phyloP scores from a whole-genome alignment of 768 basidiomycete species.

The Suillus spraguei region DNA sequence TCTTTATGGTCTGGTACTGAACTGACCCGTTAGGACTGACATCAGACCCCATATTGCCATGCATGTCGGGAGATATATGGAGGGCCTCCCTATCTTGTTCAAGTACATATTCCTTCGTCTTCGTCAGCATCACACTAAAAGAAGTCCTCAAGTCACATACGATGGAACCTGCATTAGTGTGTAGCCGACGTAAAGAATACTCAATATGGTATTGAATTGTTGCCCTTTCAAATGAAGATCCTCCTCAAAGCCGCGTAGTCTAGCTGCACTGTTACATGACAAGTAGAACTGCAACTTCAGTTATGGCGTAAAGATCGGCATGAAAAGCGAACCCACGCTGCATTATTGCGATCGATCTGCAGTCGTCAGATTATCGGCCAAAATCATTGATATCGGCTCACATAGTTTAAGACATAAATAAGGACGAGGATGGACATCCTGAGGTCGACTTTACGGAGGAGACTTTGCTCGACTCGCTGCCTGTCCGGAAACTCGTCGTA shows the following conservation, averaged over 20 bases:
- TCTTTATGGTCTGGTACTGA: neutral
- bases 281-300: neutral
- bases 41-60: slow-evolving; percentile 75
- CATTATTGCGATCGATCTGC: slow-evolving; percentile 75
- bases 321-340: slow-evolving; percentile 44
- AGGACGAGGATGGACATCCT: slow-evolving; percentile 38
- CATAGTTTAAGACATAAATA: slow-evolving; percentile 39
- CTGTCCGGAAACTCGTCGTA: slow-evolving; percentile 23
- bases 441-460: slow-evolving; percentile 38
- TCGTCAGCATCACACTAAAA: neutral
- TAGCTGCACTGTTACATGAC: slow-evolving; percentile 55
- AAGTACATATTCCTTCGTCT: slow-evolving; percentile 66
- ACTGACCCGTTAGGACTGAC: slow-evolving; percentile 53
- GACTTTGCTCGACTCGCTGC: slow-evolving; percentile 42
- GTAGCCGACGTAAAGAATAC: slow-evolving; percentile 72
- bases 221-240: slow-evolving; percentile 63
- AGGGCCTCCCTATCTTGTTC: slow-evolving; percentile 67
- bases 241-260: slow-evolving; percentile 69
- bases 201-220: slow-evolving; percentile 69
- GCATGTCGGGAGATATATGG: slow-evolving; percentile 63
- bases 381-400: slow-evolving; percentile 17
- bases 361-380: neutral
- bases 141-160: slow-evolving; percentile 38
- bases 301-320: neutral
- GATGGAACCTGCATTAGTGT: slow-evolving; percentile 82